Base-by-base conservation (phyloP, 2,329 filamentous ascomycete genomes). In the Fulvia fulva region DNA sequence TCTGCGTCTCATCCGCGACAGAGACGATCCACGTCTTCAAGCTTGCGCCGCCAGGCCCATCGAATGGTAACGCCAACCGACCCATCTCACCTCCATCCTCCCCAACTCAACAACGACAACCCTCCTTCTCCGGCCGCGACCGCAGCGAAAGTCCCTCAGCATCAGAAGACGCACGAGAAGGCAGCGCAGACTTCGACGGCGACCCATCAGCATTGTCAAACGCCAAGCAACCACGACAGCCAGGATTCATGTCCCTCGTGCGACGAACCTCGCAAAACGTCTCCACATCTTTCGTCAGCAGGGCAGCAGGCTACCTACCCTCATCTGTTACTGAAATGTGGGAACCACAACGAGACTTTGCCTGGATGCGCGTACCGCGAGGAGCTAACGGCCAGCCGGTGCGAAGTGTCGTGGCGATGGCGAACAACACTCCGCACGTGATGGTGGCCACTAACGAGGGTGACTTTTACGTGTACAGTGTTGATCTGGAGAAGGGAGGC, bases 361-460 rank as follows among this genome's bases (percentile, higher is more conserved):
- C 94, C 1, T 97, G 90, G 81, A 92, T 97, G 70, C 96, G 94
- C 73, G 84, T 99, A 50, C 93, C 93, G 14, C 90, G 88, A 70
- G 79, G 72, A 57, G 74, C 41, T 68, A 77, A 67, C 34, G 75
- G 72, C 19, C 66, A 70, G 30, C 87, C 90, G 0, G 75, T 96
- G 43, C 82, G 89, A 64, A 96, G 91, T 65, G 93, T 99, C n/a
- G 94, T 99, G 45, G 93, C 94, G 8, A 95, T 99, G 87, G 96
- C 90, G 71, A 94, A 88, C 69, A 96, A 87, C 71, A 92, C 89
- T 25, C 94, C 94, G 0, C 92, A 97, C 69, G 90, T 99, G 51
- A 97, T 99, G 92, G 90, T 97, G 0, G 92, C 97, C 14, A 99
- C 94, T 0, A 97, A 89, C 67, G 94, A 99, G 72, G 94, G 94